Evolutionary conservation across 2,329 filamentous ascomycete species (phyloP).

Genomic region (Daldinia eschscholtzii): DNA sequence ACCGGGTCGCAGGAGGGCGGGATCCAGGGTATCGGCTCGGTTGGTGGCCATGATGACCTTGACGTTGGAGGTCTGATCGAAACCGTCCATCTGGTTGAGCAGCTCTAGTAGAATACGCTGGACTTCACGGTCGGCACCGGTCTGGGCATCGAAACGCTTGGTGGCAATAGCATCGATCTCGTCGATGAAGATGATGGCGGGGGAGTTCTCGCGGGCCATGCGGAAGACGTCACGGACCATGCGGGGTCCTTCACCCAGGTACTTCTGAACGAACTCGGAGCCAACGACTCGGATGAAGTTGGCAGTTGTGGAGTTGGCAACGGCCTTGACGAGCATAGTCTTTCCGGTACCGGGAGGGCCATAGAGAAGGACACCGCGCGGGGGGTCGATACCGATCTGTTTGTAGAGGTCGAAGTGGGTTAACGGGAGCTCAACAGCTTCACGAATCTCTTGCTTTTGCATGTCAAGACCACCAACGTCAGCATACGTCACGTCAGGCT

Average conservation of each 20-base stretch:
- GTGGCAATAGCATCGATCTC: slow-evolving; percentile 99
- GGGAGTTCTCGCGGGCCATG: slow-evolving; percentile 98
- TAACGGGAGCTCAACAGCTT: slow-evolving; percentile 95
- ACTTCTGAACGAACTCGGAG: slow-evolving; percentile 99
- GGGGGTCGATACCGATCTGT: slow-evolving; percentile 98
- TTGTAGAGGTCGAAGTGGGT: slow-evolving; percentile 99
- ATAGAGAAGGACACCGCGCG: slow-evolving; percentile 94
- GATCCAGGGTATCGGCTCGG: slow-evolving; percentile 95
- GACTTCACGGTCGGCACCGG: slow-evolving; percentile 96
- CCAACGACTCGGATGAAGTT: slow-evolving; percentile 99
- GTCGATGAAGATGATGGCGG: slow-evolving; percentile 99
- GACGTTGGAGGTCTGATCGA: slow-evolving; percentile 98
- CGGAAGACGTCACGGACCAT: slow-evolving; percentile 99
- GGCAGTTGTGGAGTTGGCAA: slow-evolving; percentile 97
- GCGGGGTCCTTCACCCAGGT: slow-evolving; percentile 94
- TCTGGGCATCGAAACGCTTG: slow-evolving; percentile 99
- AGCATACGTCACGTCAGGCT: slow-evolving; percentile 97
- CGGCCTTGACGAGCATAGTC: slow-evolving; percentile 94
- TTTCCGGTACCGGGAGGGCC: slow-evolving; percentile 92
- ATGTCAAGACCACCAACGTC: slow-evolving; percentile 98
- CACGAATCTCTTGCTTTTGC: slow-evolving; percentile 99
- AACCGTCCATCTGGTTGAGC: slow-evolving; percentile 99
- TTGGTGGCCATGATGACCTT: slow-evolving; percentile 99
- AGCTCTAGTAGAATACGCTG: slow-evolving; percentile 98
- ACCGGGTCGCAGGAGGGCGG: slow-evolving; percentile 91